Conservation (phyloP, 2,329 filamentous ascomycete genomes). For the Aspergillus novoparasiticus region DNA sequence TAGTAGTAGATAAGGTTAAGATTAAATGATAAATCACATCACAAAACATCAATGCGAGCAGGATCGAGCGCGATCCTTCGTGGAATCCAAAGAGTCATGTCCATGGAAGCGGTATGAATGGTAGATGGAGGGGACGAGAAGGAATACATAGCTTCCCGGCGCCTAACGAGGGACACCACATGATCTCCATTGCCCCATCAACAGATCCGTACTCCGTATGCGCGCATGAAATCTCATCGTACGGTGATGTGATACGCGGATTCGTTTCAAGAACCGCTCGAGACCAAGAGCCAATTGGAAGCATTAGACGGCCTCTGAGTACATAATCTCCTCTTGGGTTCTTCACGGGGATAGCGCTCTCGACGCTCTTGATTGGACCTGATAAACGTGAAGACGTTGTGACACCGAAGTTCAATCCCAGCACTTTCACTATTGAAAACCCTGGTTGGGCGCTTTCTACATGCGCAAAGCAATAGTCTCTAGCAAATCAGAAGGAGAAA, state of each 20-base stretch:
- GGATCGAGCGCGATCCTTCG: constrained; percentile 3
- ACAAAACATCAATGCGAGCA: constrained; percentile 13
- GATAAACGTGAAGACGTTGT: background rate
- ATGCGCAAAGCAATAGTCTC: constrained; percentile 7
- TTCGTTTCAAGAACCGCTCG: constrained; percentile 15
- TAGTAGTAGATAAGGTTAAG: constrained; percentile 8
- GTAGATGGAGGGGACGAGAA: constrained; percentile 12
- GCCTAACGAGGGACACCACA: constrained; percentile 18
- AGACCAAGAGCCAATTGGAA: constrained; percentile 16
- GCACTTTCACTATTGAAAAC: constrained; percentile 5
- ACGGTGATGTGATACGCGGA: constrained; percentile 12
- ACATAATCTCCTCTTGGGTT: constrained; percentile 17
- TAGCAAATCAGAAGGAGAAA: constrained; percentile 14
- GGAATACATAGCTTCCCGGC: constrained; percentile 21
- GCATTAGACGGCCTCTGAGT: background rate
- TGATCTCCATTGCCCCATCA: constrained; percentile 10
- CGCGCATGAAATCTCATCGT: constrained; percentile 1
- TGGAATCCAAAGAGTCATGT: constrained; percentile 6
- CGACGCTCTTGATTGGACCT: constrained; percentile 15
- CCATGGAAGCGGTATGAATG: background rate
- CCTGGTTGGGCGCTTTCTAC: constrained; percentile 18
- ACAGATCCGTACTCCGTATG: constrained; percentile 1
- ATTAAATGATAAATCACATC: constrained; percentile 17
- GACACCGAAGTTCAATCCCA: background rate
- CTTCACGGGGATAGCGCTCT: constrained; percentile 15